These are phyloP conservation scores for Cubamyces lactineus DNA, from an alignment of 768 basidiomycete species.

Conservation along the genomic window DNA sequence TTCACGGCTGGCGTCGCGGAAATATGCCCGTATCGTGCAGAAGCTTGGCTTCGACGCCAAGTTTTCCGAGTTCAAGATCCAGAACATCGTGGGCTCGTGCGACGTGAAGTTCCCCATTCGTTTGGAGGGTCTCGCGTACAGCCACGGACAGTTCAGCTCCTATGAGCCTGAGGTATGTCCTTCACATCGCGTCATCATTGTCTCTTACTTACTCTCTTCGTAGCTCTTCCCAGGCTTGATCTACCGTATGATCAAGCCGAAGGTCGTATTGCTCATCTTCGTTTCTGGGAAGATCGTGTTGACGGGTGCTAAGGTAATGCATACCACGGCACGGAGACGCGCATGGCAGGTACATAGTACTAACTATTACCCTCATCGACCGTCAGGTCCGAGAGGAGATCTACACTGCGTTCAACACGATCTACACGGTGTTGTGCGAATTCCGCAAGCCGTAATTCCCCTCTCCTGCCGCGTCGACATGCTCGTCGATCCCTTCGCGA, in stretches of 20 bases:
- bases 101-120: slow-evolving; percentile 99
- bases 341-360: slow-evolving; percentile 5
- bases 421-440: slow-evolving; percentile 96
- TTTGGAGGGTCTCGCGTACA: slow-evolving; percentile 95
- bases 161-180: slow-evolving; percentile 92
- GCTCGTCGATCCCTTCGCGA: slow-evolving; percentile 3
- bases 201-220: neutral
- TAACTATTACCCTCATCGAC: slow-evolving; percentile 36
- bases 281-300: slow-evolving; percentile 99
- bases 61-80: slow-evolving; percentile 99
- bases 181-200: neutral
- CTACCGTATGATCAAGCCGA: slow-evolving; percentile 99
- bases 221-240: slow-evolving; percentile 98
- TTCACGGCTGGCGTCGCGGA: slow-evolving; percentile 93
- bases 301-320: slow-evolving; percentile 94
- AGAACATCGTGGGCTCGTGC: slow-evolving; percentile 98
- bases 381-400: slow-evolving; percentile 96
- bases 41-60: slow-evolving; percentile 99
- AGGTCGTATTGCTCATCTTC: slow-evolving; percentile 97
- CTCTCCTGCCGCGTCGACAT: slow-evolving; percentile 1
- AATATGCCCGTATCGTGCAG: slow-evolving; percentile 99
- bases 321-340: slow-evolving; percentile 23
- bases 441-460: slow-evolving; percentile 77
- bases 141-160: slow-evolving; percentile 96
- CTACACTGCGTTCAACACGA: slow-evolving; percentile 99